phyloP scores from a whole-genome alignment of 305 asterid species.

The Solanum hybrid region DNA sequence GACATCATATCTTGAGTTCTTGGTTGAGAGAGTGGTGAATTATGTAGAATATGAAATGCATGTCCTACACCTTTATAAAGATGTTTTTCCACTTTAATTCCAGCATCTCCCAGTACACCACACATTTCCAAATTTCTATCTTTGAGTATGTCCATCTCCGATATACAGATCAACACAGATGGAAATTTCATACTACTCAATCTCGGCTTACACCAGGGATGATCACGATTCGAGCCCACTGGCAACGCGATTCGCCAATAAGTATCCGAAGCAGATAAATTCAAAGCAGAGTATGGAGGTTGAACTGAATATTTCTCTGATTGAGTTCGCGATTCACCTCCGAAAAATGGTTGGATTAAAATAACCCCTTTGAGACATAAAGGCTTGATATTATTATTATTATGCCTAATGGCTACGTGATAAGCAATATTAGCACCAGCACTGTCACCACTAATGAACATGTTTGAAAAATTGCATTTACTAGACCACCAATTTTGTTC shows the following conservation, averaged over 20 bases:
- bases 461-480: constrained; percentile 34
- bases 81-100: constrained; percentile 41
- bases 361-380: constrained; percentile 60
- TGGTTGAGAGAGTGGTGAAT: constrained; percentile 33
- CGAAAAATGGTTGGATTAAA: constrained; percentile 77
- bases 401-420: constrained; percentile 59
- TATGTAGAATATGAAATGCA: constrained; percentile 72
- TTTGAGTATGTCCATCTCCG: constrained; percentile 72
- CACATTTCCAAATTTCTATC: constrained; percentile 66
- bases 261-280: constrained; percentile 51
- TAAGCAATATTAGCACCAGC: constrained; percentile 88
- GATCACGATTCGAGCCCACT: constrained; percentile 51
- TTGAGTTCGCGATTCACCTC: constrained; percentile 58
- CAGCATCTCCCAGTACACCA: constrained; percentile 26
- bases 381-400: constrained; percentile 11
- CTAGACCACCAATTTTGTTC: constrained; percentile 24
- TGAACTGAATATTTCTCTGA: constrained; percentile 46
- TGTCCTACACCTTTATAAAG: constrained; percentile 66
- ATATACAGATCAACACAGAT: constrained; percentile 38
- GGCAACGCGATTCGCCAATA: constrained; percentile 81
- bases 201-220: constrained; percentile 67
- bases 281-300: constrained; percentile 53
- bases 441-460: constrained; percentile 60
- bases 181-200: constrained; percentile 7
- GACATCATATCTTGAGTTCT: constrained; percentile 41